These are phyloP conservation scores for Salix purpurea DNA, from an alignment of 345 rosid species.

Conservation along the genomic window DNA sequence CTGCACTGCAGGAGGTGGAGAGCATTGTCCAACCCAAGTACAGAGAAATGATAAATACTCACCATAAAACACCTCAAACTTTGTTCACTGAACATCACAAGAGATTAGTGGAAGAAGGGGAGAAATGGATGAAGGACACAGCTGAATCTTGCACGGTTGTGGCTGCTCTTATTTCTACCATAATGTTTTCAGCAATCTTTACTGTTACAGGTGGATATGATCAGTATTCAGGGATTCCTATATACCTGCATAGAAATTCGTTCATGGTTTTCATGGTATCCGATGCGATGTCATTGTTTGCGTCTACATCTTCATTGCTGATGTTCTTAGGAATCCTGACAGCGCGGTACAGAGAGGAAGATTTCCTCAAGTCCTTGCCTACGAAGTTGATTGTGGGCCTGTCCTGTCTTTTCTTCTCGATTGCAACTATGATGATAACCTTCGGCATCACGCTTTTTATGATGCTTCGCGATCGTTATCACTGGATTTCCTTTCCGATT, in stretches of 20 bases:
- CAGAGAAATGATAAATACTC: constrained; percentile 46
- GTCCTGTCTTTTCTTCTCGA: constrained; percentile 55
- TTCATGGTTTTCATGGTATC: constrained; percentile 24
- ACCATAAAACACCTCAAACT: constrained; percentile 40
- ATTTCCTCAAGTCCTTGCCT: constrained; percentile 28
- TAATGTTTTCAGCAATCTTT: constrained; percentile 30
- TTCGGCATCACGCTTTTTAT: constrained; percentile 43
- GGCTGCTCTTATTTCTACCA: constrained; percentile 29
- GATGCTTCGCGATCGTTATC: constrained; percentile 17
- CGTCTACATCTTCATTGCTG: constrained; percentile 19
- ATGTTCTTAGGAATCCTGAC: constrained; percentile 35
- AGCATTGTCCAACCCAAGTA: constrained; percentile 60
- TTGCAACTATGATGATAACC: constrained; percentile 63
- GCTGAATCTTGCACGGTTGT: constrained; percentile 26
- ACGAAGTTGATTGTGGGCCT: constrained; percentile 52
- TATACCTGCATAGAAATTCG: constrained; percentile 1
- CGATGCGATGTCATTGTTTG: constrained; percentile 25
- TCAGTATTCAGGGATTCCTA: constrained; percentile 10
- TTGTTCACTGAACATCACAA: constrained; percentile 54
- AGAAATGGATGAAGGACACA: constrained; percentile 31
- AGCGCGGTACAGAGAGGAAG: constrained; percentile 30
- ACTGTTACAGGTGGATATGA: constrained; percentile 29
- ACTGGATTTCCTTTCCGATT: constrained; percentile 45
- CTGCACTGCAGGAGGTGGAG: constrained; percentile 54
- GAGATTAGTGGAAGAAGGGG: constrained; percentile 24